phyloP scores from a whole-genome alignment of 2,329 filamentous ascomycete genomes.

The Neopestalotiopsis clavispora region DNA sequence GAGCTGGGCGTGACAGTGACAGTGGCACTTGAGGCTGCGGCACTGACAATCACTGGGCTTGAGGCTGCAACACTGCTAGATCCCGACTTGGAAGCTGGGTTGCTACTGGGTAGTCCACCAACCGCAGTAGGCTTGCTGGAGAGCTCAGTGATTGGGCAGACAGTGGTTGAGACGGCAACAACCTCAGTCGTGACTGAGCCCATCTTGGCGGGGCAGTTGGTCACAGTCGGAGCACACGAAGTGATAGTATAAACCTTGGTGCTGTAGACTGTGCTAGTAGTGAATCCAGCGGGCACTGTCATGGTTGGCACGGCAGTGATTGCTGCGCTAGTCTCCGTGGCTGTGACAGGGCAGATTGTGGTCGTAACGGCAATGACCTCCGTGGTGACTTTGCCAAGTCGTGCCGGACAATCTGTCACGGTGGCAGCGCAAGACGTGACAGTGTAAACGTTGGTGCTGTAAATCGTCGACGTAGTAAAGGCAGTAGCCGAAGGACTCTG shows the following conservation, averaged over 20 bases:
- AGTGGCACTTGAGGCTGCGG: background rate
- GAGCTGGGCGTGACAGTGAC: background rate
- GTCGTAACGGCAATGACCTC: constrained; percentile 35
- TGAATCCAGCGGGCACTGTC: constrained; percentile 19
- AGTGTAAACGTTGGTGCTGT: constrained; percentile 24
- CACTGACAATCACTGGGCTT: constrained; percentile 12
- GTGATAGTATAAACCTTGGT: constrained; percentile 5
- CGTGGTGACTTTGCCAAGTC: background rate
- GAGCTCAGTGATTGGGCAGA: constrained; percentile 53
- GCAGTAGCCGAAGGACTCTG: constrained; percentile 6
- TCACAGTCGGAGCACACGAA: constrained; percentile 13
- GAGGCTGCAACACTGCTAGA: constrained; percentile 63
- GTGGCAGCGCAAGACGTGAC: constrained; percentile 35
- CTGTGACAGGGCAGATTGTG: constrained; percentile 24
- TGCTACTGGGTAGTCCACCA: background rate
- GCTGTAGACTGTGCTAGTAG: background rate
- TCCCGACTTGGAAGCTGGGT: background rate
- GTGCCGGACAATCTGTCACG: constrained; percentile 34
- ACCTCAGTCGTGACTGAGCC: constrained; percentile 37
- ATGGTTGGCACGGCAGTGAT: constrained; percentile 7
- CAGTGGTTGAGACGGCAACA: constrained; percentile 41
- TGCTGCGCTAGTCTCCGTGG: constrained; percentile 18
- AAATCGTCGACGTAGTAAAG: constrained; percentile 33
- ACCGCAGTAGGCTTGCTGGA: constrained; percentile 34
- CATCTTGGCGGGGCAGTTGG: constrained; percentile 4